These are phyloP conservation scores for Colletotrichum tropicicola DNA, from an alignment of 2,329 filamentous ascomycete genomes.

Conservation along the genomic window DNA sequence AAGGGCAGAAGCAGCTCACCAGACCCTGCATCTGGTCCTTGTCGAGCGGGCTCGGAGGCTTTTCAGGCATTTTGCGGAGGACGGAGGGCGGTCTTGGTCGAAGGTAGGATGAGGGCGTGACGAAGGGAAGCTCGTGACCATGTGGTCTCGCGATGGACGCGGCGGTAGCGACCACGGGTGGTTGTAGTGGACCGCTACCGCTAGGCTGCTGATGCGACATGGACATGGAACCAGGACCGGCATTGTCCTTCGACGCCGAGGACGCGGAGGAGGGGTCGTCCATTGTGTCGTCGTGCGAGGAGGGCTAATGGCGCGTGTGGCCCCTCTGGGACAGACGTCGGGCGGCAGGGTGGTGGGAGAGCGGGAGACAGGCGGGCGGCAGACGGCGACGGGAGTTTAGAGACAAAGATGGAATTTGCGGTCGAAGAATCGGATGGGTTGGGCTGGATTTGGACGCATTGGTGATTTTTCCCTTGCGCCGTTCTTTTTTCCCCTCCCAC, in stretches of 20 bases:
- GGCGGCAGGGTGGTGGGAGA: slow-evolving; percentile 3
- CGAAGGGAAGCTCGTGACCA: slow-evolving; percentile 63
- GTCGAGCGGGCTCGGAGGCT: slow-evolving; percentile 69
- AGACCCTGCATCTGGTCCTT: slow-evolving; percentile 81
- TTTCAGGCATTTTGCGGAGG: slow-evolving; percentile 34
- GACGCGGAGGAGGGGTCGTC: slow-evolving; percentile 27
- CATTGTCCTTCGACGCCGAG: slow-evolving; percentile 28
- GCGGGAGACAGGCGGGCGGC: background rate
- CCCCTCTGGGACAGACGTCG: slow-evolving; percentile 21
- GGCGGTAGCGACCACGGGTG: slow-evolving; percentile 32
- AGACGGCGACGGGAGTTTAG: slow-evolving; percentile 14
- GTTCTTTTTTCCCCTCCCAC: slow-evolving; percentile 12
- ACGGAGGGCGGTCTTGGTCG: slow-evolving; percentile 41
- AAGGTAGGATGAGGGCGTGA: slow-evolving; percentile 69
- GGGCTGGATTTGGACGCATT: slow-evolving; percentile 16
- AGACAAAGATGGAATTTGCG: slow-evolving; percentile 19
- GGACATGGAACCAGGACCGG: slow-evolving; percentile 26
- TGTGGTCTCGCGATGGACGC: slow-evolving; percentile 33
- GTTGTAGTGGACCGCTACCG: slow-evolving; percentile 28
- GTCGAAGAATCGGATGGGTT: slow-evolving; percentile 26
- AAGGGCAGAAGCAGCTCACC: slow-evolving; percentile 58
- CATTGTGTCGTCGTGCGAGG: slow-evolving; percentile 30
- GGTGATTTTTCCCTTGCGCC: slow-evolving; percentile 22
- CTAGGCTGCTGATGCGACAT: slow-evolving; percentile 31
- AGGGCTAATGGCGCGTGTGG: slow-evolving; percentile 30